phyloP scores from a whole-genome alignment of 2,329 filamentous ascomycete species.

The Microcera coccophila region DNA sequence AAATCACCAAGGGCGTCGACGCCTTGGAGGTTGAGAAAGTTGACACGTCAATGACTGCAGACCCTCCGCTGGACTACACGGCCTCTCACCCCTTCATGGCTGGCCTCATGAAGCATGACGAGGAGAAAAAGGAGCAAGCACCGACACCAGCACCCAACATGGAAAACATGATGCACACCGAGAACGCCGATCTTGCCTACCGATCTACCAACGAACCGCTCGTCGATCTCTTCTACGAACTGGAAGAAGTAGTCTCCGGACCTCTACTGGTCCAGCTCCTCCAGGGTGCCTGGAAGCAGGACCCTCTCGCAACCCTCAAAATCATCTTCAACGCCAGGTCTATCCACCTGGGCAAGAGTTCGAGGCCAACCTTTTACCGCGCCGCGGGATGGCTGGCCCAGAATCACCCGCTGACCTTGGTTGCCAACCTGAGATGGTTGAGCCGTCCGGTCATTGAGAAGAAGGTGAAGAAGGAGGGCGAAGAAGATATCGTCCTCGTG shows the following conservation, averaged over 20 bases:
- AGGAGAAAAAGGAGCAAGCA: slow-evolving; percentile 5
- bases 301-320: slow-evolving; percentile 49
- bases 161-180: slow-evolving; percentile 48
- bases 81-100: slow-evolving; percentile 33
- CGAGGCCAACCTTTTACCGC: slow-evolving; percentile 46
- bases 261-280: slow-evolving; percentile 40
- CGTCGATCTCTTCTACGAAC: slow-evolving; percentile 53
- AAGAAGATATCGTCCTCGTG: slow-evolving; percentile 35
- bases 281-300: slow-evolving; percentile 45
- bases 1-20: slow-evolving; percentile 15
- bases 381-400: slow-evolving; percentile 54
- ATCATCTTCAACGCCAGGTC: slow-evolving; percentile 58
- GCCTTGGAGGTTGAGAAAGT: slow-evolving; percentile 5
- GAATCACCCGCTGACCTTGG: slow-evolving; percentile 51
- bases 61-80: background rate
- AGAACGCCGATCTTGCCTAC: slow-evolving; percentile 48
- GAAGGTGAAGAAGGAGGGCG: slow-evolving; percentile 39
- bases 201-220: slow-evolving; percentile 43
- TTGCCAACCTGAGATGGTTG: slow-evolving; percentile 53
- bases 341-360: slow-evolving; percentile 58
- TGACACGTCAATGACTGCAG: background rate
- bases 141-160: slow-evolving; percentile 18
- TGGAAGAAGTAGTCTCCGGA: slow-evolving; percentile 40
- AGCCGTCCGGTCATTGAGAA: slow-evolving; percentile 54
- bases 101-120: slow-evolving; percentile 26